Evolutionary conservation across 106 monocot species (phyloP), one percentile per base, ranked within the genome.

Genomic region (Dactylorhiza incarnata): DNA sequence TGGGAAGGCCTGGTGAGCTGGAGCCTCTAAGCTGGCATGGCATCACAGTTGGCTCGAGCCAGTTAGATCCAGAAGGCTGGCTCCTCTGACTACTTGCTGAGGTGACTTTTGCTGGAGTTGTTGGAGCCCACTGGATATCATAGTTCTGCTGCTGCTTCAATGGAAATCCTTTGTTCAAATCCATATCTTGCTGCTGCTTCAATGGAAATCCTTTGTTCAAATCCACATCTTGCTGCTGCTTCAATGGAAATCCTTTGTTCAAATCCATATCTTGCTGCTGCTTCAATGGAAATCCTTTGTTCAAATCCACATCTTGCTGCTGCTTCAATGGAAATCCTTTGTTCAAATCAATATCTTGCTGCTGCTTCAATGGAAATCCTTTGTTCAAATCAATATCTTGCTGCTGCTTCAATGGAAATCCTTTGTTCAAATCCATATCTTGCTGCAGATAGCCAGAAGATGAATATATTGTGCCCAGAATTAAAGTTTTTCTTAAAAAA

Each of bases 81-180:
- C 3, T 73, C 78, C 25, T 19, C 43, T 62, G 11, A 22, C 69
- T 76, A 68, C 46, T 75, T 6, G 25, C 12, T 51, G 68, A 67
- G 52, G 50, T 47, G 58, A 49, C 29, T 61, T 82, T 77, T 16
- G 51, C 65, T 0, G 82, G 76, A 1, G 73, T 82, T 51, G 66
- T 52, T 10, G 77, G 73, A 9, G 22, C 9, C 77, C 66, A 77
- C 62, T 68, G 46, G 26, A 76, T 68, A 77, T 66, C 73, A 61
- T 73, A 73, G 47, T 77, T 71, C 45, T 69, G 43, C 11, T 69
- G 69, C 77, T 82, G 45, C 59, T 59, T 8, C 17, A 14, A 19
- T 19, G 1, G 16, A 59, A 59, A 59, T 6, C n/a, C 59, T 59
- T 19, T n/a, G n/a, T 22, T 19, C 13, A 59, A 59, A 7, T 59